Conservation (phyloP, 2,329 filamentous ascomycete species). For the Ophiosphaerella herpotricha region DNA sequence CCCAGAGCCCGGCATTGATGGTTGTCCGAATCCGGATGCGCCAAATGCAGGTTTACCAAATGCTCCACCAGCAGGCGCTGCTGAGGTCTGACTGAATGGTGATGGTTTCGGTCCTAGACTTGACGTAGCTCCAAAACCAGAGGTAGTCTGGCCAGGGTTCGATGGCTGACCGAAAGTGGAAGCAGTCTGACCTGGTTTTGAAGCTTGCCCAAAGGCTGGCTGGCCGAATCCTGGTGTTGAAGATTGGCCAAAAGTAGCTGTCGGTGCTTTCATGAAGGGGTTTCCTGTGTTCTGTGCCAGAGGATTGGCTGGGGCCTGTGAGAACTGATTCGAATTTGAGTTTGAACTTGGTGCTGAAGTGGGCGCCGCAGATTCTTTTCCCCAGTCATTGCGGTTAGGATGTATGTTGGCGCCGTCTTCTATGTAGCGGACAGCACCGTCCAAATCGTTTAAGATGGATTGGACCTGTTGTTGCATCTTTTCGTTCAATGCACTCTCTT, state of each 20-base stretch:
- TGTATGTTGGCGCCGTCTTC: conserved; percentile 42
- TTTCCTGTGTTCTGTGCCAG: conserved; percentile 25
- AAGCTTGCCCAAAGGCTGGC: conserved; percentile 49
- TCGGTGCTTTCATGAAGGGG: conserved; percentile 48
- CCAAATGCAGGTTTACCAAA: conserved; percentile 48
- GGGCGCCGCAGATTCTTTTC: conserved; percentile 24
- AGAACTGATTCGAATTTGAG: conserved; percentile 28
- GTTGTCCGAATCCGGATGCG: conserved; percentile 46
- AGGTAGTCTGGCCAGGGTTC: conserved; percentile 21
- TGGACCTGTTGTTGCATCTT: conserved; percentile 72
- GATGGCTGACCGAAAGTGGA: conserved; percentile 50
- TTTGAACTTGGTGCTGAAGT: conserved; percentile 7
- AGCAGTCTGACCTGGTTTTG: conserved; percentile 25
- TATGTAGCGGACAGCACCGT: conserved; percentile 62
- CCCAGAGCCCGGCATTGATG: conserved; percentile 34
- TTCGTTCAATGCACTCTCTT: conserved; percentile 65
- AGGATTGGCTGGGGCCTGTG: conserved; percentile 21
- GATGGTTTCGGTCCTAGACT: conserved; percentile 24
- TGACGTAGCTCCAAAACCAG: conserved; percentile 50
- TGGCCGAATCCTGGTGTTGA: conserved; percentile 29
- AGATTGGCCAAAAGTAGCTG: conserved; percentile 48
- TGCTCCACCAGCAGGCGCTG: conserved; percentile 30
- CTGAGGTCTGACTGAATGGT: conserved; percentile 39
- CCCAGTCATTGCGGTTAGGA: conserved; percentile 41
- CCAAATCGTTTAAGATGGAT: conserved; percentile 68